Base-by-base conservation (phyloP, 495 filamentous ascomycete genomes). In the Hypomontagnella submonticulosa region DNA sequence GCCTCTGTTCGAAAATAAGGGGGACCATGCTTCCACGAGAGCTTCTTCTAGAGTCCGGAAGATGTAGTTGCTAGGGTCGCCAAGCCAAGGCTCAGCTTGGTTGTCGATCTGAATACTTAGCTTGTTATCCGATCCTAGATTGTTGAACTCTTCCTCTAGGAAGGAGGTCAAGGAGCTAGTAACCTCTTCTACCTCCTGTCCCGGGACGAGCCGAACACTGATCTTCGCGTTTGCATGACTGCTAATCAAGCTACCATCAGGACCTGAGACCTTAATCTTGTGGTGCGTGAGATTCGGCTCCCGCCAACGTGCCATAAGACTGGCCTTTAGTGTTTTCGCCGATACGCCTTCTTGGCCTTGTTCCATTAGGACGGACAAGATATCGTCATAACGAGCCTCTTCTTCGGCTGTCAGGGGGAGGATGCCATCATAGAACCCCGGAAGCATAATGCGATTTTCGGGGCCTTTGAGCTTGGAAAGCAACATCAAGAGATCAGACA, bases 51-150 rank as follows among this genome's bases (percentile, higher is more conserved):
- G 84, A 0, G 92, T 96, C 36, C 87, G 85, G 71, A 97, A 99
- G 66, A 97, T 92, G 67, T 93, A 86, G 62, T 96, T 98, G 30
- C 89, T 86, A 11, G 90, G 92, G 57, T 97, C 92, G 1, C 95
- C 95, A 0, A 99, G 85, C 95, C 95, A 99, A 12, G 95, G 91
- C 71, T 99, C 95, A 1, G 95, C 94, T 73, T 92, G 89, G 63
- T 96, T 92, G 43, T 95, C 92, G 63, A 98, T 92, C 23, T 86
- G 85, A 19, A 99, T 86, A 1, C 85, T 89, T 40, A 98, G 84
- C 23, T 85, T 84, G 64, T 99, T 98, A 49, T 90, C 86, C 4
- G 90, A 90, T 33, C 87, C 87, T 0, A 97, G 83, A 3, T 82
- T 73, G 1, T 77, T 82, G 68, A 96, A 99, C 57, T 92, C 86